A percentile compares a stretch with the other conserved stretches of the same genome.
These are phyloP conservation scores for Alternaria metachromatica DNA, from an alignment of 2,329 filamentous ascomycete species.

Conservation along the genomic window DNA sequence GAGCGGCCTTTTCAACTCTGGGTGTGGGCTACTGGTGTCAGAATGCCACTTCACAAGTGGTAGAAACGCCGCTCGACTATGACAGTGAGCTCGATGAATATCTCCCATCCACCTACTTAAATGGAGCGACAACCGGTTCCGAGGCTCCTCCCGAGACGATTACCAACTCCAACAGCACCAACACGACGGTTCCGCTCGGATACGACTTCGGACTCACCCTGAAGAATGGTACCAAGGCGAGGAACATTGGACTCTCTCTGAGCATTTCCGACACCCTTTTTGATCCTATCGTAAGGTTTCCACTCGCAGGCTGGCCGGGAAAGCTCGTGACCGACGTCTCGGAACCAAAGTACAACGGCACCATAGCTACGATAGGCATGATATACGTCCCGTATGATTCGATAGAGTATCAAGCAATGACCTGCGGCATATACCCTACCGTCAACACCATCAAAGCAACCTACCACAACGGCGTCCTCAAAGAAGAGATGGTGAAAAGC, in stretches of 20 bases:
- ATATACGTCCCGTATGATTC: not conserved
- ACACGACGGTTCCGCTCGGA: not conserved
- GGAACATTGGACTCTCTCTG: conserved; percentile 1
- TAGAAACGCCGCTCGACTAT: not conserved
- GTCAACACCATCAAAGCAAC: conserved; percentile 6
- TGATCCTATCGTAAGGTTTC: not conserved
- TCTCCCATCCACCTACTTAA: not conserved
- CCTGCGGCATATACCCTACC: conserved; percentile 6
- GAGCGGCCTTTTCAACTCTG: conserved; percentile 12
- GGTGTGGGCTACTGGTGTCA: conserved; percentile 7
- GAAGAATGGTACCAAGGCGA: not conserved
- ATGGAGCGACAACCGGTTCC: not conserved
- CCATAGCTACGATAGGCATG: not conserved
- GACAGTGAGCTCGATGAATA: not conserved
- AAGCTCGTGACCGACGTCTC: not conserved
- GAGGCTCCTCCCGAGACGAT: not conserved
- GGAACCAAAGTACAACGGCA: not conserved
- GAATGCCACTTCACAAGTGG: conserved; percentile 5
- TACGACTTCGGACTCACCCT: not conserved
- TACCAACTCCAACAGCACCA: not conserved
- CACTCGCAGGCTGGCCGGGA: not conserved
- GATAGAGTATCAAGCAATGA: not conserved
- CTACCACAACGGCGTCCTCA: conserved; percentile 2
- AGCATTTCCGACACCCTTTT: not conserved
- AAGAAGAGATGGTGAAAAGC: conserved; percentile 1